A percentile compares a stretch with the other conserved stretches of the same genome.
phyloP scores from a whole-genome alignment of 73 alveolate genomes.

The Uronychia setigera region DNA sequence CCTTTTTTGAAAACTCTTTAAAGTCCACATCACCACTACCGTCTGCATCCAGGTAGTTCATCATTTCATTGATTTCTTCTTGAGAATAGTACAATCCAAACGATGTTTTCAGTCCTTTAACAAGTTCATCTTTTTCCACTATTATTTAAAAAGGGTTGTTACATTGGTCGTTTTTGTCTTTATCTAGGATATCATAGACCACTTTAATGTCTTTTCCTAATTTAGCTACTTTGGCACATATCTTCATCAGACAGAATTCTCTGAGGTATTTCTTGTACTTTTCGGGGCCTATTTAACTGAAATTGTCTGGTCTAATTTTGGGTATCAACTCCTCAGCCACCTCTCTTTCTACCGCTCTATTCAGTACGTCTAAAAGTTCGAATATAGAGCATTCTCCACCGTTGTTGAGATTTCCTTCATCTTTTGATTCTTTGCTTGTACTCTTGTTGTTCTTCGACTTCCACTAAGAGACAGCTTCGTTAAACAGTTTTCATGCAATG shows the following conservation, averaged over 20 bases:
- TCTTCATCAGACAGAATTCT: constrained; percentile 56
- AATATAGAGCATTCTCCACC: constrained; percentile 57
- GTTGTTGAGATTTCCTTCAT: constrained; percentile 6
- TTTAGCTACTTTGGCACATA: constrained; percentile 37
- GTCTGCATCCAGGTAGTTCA: constrained; percentile 21
- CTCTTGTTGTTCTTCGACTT: background rate
- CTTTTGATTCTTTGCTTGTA: background rate
- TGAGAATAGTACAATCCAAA: constrained; percentile 7
- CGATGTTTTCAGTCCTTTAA: constrained; percentile 8
- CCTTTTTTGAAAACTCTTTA: constrained; percentile 11
- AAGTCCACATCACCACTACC: constrained; percentile 11
- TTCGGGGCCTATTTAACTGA: background rate
- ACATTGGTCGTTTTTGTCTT: constrained; percentile 49
- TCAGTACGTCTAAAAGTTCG: constrained; percentile 33
- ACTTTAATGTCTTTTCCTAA: constrained; percentile 52
- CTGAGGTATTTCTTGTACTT: background rate
- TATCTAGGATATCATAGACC: constrained; percentile 50
- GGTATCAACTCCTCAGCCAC: constrained; percentile 12
- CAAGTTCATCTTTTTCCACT: constrained; percentile 19
- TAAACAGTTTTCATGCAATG: background rate
- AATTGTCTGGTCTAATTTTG: background rate
- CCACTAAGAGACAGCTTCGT: background rate
- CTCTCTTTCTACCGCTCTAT: constrained; percentile 26
- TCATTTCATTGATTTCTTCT: constrained; percentile 8
- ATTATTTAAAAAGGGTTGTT: background rate